Evolutionary conservation across 345 rosid species (phyloP).

Genomic region (Salix exigua): DNA sequence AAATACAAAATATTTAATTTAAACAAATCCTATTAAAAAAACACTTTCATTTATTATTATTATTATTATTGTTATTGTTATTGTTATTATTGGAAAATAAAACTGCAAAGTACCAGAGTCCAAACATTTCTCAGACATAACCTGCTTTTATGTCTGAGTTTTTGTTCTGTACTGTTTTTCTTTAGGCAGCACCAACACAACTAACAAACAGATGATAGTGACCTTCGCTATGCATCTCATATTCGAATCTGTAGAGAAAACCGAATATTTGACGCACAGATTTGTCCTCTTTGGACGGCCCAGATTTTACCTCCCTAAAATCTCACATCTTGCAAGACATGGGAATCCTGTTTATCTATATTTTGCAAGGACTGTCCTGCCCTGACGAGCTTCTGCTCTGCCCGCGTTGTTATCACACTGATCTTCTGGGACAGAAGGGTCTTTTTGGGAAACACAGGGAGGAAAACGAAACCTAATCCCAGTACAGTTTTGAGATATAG

Average conservation of each 20-base stretch:
- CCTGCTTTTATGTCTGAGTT: conserved; percentile 15
- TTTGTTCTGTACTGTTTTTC: conserved; percentile 6
- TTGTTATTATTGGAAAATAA: neutral
- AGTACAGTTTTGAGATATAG: conserved; percentile 67
- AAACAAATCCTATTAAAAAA: too few species aligned
- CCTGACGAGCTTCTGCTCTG: neutral
- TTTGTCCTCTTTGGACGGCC: conserved; percentile 46
- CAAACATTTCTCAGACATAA: conserved; percentile 13
- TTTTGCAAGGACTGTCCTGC: neutral
- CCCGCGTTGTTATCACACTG: too few species aligned
- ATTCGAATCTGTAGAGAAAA: conserved; percentile 20
- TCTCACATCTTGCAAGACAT: neutral
- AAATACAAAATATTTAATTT: too few species aligned
- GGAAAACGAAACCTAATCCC: conserved; percentile 37
- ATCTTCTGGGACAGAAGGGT: neutral
- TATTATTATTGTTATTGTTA: too few species aligned
- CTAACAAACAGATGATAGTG: conserved; percentile 62
- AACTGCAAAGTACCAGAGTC: neutral
- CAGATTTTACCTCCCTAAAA: conserved; percentile 27
- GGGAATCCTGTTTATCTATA: neutral
- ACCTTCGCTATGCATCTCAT: conserved; percentile 35
- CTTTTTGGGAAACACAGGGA: conserved; percentile 7
- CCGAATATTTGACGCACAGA: conserved; percentile 33
- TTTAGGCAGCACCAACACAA: conserved; percentile 34
- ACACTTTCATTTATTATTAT: too few species aligned